Percentiles rank a stretch among this genome's conserved stretches.
phyloP scores from a whole-genome alignment of 371 early-diverging fungal species.

The Rhizomucor miehei region DNA sequence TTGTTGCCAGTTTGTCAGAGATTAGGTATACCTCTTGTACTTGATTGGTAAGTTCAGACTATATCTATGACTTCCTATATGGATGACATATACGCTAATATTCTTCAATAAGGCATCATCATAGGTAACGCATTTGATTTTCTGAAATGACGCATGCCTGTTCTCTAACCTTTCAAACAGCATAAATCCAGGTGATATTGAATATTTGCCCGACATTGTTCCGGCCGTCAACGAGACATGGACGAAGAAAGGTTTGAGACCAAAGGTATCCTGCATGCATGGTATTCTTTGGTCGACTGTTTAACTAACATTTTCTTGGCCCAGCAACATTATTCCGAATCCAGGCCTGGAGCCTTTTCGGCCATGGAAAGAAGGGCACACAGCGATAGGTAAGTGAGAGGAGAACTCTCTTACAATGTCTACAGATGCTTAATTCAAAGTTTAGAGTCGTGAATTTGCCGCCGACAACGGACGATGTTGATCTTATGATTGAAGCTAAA shows the following conservation, averaged over 20 bases:
- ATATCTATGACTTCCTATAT: not conserved
- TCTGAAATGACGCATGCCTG: too few species aligned
- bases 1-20: conserved; percentile 44
- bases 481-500: conserved; percentile 58
- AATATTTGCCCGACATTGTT: conserved; percentile 19
- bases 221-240: conserved; percentile 41
- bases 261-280: conserved; percentile 26
- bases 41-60: conserved; percentile 37
- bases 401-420: not conserved
- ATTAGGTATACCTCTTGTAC: conserved; percentile 38
- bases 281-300: not conserved
- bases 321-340: conserved; percentile 53
- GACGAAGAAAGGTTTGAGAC: conserved; percentile 38
- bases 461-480: conserved; percentile 47
- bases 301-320: not conserved
- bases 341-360: conserved; percentile 32
- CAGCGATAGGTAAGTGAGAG: conserved; percentile 26
- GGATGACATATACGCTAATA: not conserved
- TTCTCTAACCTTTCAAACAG: conserved; percentile 10
- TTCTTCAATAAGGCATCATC: conserved; percentile 29
- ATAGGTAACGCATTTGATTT: conserved; percentile 20
- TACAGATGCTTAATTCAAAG: not conserved
- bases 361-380: conserved; percentile 43
- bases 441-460: conserved; percentile 24
- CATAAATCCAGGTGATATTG: conserved; percentile 31